Evolutionary conservation across 371 early-diverging fungal genomes (phyloP).

Genomic region (Catenaria anguillulae): DNA sequence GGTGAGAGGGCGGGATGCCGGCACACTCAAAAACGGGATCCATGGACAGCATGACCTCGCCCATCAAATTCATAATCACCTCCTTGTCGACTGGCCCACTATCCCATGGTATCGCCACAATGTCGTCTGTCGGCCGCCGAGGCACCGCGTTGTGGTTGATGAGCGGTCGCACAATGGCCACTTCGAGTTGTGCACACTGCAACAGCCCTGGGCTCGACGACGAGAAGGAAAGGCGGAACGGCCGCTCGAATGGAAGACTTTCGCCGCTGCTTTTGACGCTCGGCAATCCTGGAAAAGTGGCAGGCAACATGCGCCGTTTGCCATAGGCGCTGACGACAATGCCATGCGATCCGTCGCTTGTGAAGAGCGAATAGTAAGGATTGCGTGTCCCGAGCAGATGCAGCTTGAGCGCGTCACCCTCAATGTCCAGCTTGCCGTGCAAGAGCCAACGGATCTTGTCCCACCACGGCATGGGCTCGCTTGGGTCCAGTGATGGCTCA

Average conservation of each 20-base stretch:
- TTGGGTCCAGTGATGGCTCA: background rate
- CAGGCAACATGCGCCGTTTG: background rate
- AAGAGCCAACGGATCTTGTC: slow-evolving; percentile 1
- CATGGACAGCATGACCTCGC: background rate
- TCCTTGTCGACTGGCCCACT: background rate
- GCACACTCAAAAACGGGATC: background rate
- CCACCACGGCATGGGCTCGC: slow-evolving; percentile 3
- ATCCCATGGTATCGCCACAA: background rate
- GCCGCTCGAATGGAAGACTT: too few relatives aligned
- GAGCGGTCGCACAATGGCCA: background rate
- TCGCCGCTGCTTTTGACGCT: too few relatives aligned
- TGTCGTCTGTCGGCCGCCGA: background rate
- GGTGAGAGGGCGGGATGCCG: background rate
- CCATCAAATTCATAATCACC: background rate
- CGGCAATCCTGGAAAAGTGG: background rate
- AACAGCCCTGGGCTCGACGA: background rate
- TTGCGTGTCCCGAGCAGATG: background rate
- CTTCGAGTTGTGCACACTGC: background rate
- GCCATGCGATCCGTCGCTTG: background rate
- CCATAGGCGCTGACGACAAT: background rate
- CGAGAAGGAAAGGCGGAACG: background rate
- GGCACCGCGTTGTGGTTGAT: background rate
- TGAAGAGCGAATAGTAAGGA: background rate
- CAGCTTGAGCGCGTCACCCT: background rate
- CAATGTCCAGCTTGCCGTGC: background rate